Base-by-base conservation (phyloP, 176 grass and related monocot genomes). In the Metroxylon sagu region DNA sequence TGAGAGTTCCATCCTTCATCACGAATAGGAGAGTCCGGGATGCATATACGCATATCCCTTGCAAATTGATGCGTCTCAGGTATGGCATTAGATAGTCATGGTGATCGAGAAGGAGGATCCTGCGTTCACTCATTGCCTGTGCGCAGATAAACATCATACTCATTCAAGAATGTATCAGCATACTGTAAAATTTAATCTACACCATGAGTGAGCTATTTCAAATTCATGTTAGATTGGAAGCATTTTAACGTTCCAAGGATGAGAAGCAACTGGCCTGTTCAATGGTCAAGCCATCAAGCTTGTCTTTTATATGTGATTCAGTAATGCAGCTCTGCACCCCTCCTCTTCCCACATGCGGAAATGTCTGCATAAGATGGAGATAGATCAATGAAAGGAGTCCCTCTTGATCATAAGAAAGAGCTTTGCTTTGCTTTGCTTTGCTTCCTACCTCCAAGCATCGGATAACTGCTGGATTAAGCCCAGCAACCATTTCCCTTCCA, bases 41-140 rank as follows among this genome's bases (percentile, higher is more conserved):
- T 2, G 93, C 87, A 30, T 98, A 98, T 51, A 85, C 28, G 81
- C 87, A 85, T 52, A 88, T 61, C 17, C 74, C 79, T 43, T 77
- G 79, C 48, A 51, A 60, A 61, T 88, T 92, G 43, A 98, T 98
- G 50, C 73, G 87, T 49, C 57, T 62, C 52, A 98, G 76, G 73
- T 92, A 88, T 1, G 81, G 76, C 81, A 98, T 88, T 58, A 98
- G 63, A 66, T 98, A 98, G 83, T 92, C 87, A 3, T 98, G 93
- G 66, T 98, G 93, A 60, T 98, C 87, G 6, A 98, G 73, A 12
- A 92, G 78, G 31, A 85, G 91, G 19, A 98, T 48, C 74, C 81
- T 80, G 0, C 76, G 72, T 7, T 75, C 16, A 0, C 16, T 12
- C 58, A 89, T n/a, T 7, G 93, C 93, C 92, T 97, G 70, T 43